Evolutionary conservation across 371 early-diverging fungal species (phyloP), one percentile per base, ranked within the genome.

Genomic region (Mortierella sp.): DNA sequence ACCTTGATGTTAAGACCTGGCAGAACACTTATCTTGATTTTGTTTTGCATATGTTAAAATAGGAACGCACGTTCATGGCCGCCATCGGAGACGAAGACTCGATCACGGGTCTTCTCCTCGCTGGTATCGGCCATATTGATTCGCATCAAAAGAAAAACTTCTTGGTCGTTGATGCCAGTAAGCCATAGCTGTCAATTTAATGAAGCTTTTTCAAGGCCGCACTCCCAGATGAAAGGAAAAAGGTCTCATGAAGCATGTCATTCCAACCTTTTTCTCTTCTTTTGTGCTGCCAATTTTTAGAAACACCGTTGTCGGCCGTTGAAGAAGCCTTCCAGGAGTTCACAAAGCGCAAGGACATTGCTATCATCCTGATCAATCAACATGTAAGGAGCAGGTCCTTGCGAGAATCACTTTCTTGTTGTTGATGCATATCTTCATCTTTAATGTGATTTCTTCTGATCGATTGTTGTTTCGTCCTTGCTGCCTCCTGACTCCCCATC

Each of bases 61-160:
- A 91, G 80, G 94, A 94, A 70, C 88, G 99, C 53, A 89, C 90
- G 34, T 90, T 97, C 54, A 90, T 99, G 80, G 96, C 96, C 27
- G 93, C 95, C 48, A 95, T 99, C 68, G 99, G 99, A 62, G 99
- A 98, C 80, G 98, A 99, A 94, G 99, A 99, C 84, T 92, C 97
- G 14, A 95, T 99, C 50, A 99, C 99, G 4, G 99, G 99, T 42
- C 87, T 98, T 59, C 87, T 99, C 32, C 88, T 99, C 48, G 97
- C 98, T 32, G 99, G 99, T 46, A 90, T 97, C 49, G 99, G 99
- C 39, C 93, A 98, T 80, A 89, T 97, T 32, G 89, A 93, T 66
- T 81, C 89, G 21, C 89, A 89, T 57, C 92, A 92, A 72, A 91
- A 92, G 69, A 81, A 93, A 49, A 99, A 99, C 89, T 99, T 97